Percentiles rank a stretch among this genome's conserved stretches.
These are phyloP conservation scores for Sclerospora graminicola DNA, from an alignment of 352 stramenopile species.

Conservation along the genomic window DNA sequence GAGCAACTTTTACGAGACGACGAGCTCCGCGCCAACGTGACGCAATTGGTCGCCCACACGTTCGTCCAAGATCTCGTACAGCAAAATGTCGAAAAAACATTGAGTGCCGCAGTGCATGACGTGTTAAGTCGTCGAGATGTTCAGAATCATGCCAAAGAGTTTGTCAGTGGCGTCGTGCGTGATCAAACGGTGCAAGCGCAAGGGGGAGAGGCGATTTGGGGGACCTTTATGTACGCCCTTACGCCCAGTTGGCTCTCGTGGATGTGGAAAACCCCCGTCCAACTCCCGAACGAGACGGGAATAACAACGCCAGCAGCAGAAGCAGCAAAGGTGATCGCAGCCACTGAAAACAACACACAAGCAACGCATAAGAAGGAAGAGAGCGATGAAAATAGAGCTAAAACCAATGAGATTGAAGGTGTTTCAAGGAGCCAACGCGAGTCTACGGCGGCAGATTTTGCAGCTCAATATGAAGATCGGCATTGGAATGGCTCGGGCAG, in stretches of 20 bases:
- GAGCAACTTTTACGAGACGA: conserved; percentile 58
- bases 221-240: conserved; percentile 71
- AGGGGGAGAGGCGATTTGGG: conserved; percentile 69
- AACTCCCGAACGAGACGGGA: conserved; percentile 6
- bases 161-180: conserved; percentile 65
- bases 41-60: conserved; percentile 49
- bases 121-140: conserved; percentile 65
- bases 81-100: conserved; percentile 37
- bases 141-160: conserved; percentile 77
- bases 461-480: conserved; percentile 22
- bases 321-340: conserved; percentile 21
- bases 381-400: background rate
- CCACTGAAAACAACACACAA: conserved; percentile 21
- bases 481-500: conserved; percentile 35
- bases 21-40: conserved; percentile 37
- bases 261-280: conserved; percentile 43
- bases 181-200: conserved; percentile 76
- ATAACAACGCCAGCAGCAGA: conserved; percentile 11
- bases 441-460: conserved; percentile 16
- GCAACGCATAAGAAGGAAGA: conserved; percentile 12
- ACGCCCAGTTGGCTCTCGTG: conserved; percentile 65
- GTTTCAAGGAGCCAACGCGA: background rate
- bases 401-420: background rate
- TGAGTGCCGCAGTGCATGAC: conserved; percentile 62
- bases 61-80: conserved; percentile 65